These are phyloP conservation scores for Galerina sulciceps DNA, from an alignment of 768 basidiomycete genomes.

Conservation along the genomic window DNA sequence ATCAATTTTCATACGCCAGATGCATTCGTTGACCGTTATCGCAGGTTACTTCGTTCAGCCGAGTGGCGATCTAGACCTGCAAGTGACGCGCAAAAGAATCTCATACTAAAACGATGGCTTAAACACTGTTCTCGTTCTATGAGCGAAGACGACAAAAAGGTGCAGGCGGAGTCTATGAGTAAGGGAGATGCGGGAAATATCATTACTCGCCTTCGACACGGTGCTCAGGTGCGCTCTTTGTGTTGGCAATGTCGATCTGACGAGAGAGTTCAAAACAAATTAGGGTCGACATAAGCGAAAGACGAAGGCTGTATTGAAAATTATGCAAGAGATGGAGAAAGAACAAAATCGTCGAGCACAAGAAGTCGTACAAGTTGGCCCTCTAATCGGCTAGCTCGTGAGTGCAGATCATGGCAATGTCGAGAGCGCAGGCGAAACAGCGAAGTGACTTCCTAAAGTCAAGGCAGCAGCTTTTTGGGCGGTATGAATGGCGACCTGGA, in stretches of 20 bases:
- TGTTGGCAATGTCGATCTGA: not conserved
- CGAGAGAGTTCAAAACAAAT: not conserved
- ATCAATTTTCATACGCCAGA: not conserved
- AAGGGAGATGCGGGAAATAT: slow-evolving; percentile 84
- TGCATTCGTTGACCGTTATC: not conserved
- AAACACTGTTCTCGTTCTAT: slow-evolving; percentile 21
- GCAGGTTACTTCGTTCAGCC: slow-evolving; percentile 61
- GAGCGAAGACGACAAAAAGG: slow-evolving; percentile 20
- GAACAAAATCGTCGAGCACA: slow-evolving; percentile 56
- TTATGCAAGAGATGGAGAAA: slow-evolving; percentile 36
- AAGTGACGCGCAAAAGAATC: slow-evolving; percentile 59
- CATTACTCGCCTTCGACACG: slow-evolving; percentile 77
- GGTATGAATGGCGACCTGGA: slow-evolving; percentile 49
- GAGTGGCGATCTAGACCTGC: slow-evolving; percentile 69
- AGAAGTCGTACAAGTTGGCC: slow-evolving; percentile 67
- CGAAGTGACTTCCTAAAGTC: slow-evolving; percentile 58
- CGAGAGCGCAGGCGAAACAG: slow-evolving; percentile 71
- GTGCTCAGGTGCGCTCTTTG: slow-evolving; percentile 57
- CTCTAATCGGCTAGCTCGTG: slow-evolving; percentile 28
- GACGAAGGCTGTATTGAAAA: slow-evolving; percentile 41
- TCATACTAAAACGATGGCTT: slow-evolving; percentile 59
- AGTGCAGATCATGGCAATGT: slow-evolving; percentile 20
- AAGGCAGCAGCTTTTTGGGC: slow-evolving; percentile 71
- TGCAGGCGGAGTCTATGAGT: slow-evolving; percentile 49
- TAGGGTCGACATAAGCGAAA: slow-evolving; percentile 65